Percentiles rank a stretch among this genome's conserved stretches.
These are phyloP conservation scores for Fragaria nilgerrensis DNA, from an alignment of 306 rosid genomes.

Conservation along the genomic window DNA sequence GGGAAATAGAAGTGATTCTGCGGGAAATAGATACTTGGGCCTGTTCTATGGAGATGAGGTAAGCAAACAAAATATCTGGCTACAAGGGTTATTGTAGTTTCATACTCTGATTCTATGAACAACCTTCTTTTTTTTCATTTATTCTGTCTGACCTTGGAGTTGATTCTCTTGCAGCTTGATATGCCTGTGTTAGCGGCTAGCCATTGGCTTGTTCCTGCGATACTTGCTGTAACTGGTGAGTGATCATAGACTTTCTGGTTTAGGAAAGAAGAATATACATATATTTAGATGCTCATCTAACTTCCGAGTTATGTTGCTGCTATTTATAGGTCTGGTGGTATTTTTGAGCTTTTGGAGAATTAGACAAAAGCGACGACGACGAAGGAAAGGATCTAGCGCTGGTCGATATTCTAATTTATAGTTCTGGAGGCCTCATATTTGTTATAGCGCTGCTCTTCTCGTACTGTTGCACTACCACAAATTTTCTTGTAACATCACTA, in stretches of 20 bases:
- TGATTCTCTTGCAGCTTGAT: constrained; percentile 60
- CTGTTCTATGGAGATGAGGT: constrained; percentile 84
- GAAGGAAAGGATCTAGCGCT: constrained; percentile 71
- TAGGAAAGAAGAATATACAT: neutral
- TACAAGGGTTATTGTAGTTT: neutral
- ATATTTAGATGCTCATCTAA: neutral
- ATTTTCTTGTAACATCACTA: constrained; percentile 14
- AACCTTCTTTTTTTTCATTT: too few species aligned
- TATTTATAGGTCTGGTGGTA: constrained; percentile 53
- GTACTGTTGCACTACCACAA: neutral
- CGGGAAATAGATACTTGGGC: constrained; percentile 67
- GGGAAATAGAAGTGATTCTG: constrained; percentile 38
- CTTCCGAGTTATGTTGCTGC: neutral
- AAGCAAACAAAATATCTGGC: constrained; percentile 28
- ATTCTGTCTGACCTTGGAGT: neutral
- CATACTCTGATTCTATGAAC: neutral
- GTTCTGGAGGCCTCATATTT: constrained; percentile 21
- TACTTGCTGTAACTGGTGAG: constrained; percentile 69
- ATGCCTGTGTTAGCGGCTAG: constrained; percentile 58
- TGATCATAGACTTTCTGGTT: constrained; percentile 19
- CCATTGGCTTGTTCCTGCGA: constrained; percentile 81
- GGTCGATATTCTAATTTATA: constrained; percentile 61
- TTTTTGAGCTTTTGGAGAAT: constrained; percentile 78
- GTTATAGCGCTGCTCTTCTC: constrained; percentile 2
- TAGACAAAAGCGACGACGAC: constrained; percentile 74